These are phyloP conservation scores for Saccharomyces hybrid DNA, from an alignment of 1,139 yeast species.

Conservation along the genomic window DNA sequence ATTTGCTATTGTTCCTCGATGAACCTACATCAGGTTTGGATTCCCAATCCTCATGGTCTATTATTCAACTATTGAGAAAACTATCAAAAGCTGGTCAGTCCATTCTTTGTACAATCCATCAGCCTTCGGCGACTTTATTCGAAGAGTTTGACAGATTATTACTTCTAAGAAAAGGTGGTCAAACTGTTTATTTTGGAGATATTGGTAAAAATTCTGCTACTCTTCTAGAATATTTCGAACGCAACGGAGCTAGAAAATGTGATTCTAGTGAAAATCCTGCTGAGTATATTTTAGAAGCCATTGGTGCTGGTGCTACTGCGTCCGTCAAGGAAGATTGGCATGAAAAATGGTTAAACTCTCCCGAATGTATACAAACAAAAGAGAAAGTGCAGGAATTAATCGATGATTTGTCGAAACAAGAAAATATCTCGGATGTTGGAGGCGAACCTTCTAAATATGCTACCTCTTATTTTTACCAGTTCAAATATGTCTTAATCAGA, in stretches of 20 bases:
- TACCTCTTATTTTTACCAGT: slow-evolving; percentile 36
- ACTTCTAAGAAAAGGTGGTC: slow-evolving; percentile 43
- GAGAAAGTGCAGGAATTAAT: slow-evolving; percentile 27
- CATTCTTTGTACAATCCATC: slow-evolving; percentile 29
- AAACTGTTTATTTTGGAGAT: slow-evolving; percentile 55
- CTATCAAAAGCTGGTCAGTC: slow-evolving; percentile 43
- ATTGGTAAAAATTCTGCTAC: slow-evolving; percentile 45
- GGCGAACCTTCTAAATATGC: slow-evolving; percentile 30
- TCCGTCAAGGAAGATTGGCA: slow-evolving; percentile 41
- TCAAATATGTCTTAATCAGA: slow-evolving; percentile 33
- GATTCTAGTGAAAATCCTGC: slow-evolving; percentile 46
- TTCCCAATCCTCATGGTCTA: slow-evolving; percentile 45
- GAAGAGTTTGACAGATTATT: slow-evolving; percentile 43
- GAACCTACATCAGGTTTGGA: slow-evolving; percentile 45
- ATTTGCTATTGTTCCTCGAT: slow-evolving; percentile 38
- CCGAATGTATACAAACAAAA: slow-evolving; percentile 28
- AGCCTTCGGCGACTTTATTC: slow-evolving; percentile 50
- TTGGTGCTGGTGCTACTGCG: slow-evolving; percentile 57
- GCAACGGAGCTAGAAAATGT: slow-evolving; percentile 48
- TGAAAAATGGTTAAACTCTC: slow-evolving; percentile 40
- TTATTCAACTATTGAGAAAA: slow-evolving; percentile 36
- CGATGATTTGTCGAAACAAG: slow-evolving; percentile 12
- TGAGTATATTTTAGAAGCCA: slow-evolving; percentile 51
- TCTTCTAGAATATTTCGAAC: slow-evolving; percentile 45
- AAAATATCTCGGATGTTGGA: slow-evolving; percentile 7